Base-by-base conservation (phyloP, 2,329 filamentous ascomycete genomes). In the Penicillium vulpinum region DNA sequence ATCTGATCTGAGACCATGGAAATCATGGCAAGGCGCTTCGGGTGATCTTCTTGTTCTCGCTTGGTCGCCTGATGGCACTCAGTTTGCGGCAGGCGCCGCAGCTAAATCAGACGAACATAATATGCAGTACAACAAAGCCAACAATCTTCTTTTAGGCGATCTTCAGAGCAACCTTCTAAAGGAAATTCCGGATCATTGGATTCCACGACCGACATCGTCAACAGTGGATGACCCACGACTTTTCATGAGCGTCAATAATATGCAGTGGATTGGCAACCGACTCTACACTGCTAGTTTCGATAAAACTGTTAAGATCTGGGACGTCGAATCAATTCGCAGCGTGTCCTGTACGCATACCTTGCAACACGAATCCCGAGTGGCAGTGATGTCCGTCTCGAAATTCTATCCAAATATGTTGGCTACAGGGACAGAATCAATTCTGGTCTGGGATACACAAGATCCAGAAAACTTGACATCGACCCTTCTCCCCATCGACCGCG, bases 51-150 rank as follows among this genome's bases (percentile, higher is more conserved):
- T 81, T 33, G 77, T 78, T 10, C 70, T 86, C 4, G 78, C 82
- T 15, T 88, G 85, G 85, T 79, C 81, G 2, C 75, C 78, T 2
- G 75, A 84, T 66, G 81, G 83, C 2, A 76, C 76, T 2, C 72
- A 64, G 4, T 87, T 87, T 63, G 83, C 81, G 28, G 83, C 80
- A 10, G 85, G 84, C 2, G 81, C 83, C 5, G 80, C 83, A 6
- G 80, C 83, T 29, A 78, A 84, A 5, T 79, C 79, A 4, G 84
- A 86, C 61, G 67, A 75, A 3, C 72, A 79, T 44, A 83, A 79
- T n/a, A 83, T 84, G 78, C 80, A 84, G 39, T 87, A 87, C 64
- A 87, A 87, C 56, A 73, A 81, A 38, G 74, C 77, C 0, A 81
- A 84, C 57, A 87, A 87, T 61, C 71, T 87, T 1, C 64, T 87